These are phyloP conservation scores for Penicillium alfredii DNA, from an alignment of 495 filamentous ascomycete species.

Conservation along the genomic window DNA sequence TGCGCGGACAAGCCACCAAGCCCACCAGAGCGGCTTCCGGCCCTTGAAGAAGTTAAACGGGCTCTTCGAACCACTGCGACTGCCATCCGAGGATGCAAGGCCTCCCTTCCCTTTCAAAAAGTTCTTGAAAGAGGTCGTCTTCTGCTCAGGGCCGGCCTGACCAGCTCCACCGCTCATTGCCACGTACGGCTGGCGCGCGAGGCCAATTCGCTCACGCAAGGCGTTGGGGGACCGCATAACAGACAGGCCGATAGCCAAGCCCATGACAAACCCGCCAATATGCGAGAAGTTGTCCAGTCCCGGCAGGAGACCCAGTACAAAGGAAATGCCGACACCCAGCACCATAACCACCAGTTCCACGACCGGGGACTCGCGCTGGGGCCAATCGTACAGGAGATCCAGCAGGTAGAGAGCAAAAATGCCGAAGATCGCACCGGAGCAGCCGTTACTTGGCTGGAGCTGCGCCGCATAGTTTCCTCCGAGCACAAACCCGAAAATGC, in stretches of 20 bases:
- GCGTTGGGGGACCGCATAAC: conserved; percentile 80
- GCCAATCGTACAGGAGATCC: conserved; percentile 90
- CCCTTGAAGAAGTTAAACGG: conserved; percentile 85
- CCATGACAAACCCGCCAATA: conserved; percentile 94
- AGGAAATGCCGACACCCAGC: conserved; percentile 79
- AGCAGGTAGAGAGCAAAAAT: conserved; percentile 82
- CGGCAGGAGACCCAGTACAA: conserved; percentile 86
- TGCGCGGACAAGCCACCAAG: conserved; percentile 86
- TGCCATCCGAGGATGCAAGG: conserved; percentile 7
- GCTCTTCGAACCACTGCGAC: conserved; percentile 43
- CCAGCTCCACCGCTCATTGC: conserved; percentile 47
- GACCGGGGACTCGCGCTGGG: conserved; percentile 62
- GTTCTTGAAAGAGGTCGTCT: conserved; percentile 25
- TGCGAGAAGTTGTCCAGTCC: conserved; percentile 96
- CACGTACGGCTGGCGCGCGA: conserved; percentile 58
- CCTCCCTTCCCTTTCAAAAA: conserved; percentile 38
- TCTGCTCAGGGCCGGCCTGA: conserved; percentile 16
- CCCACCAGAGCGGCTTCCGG: conserved; percentile 91
- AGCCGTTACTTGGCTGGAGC: conserved; percentile 75
- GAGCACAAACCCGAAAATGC: conserved; percentile 94
- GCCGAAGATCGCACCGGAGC: conserved; percentile 85
- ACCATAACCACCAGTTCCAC: conserved; percentile 80
- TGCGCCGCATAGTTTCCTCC: conserved; percentile 87
- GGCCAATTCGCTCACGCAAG: conserved; percentile 68
- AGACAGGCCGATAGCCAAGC: conserved; percentile 77